phyloP scores from a whole-genome alignment of 2,329 filamentous ascomycete genomes.

The Venturia nashicola region DNA sequence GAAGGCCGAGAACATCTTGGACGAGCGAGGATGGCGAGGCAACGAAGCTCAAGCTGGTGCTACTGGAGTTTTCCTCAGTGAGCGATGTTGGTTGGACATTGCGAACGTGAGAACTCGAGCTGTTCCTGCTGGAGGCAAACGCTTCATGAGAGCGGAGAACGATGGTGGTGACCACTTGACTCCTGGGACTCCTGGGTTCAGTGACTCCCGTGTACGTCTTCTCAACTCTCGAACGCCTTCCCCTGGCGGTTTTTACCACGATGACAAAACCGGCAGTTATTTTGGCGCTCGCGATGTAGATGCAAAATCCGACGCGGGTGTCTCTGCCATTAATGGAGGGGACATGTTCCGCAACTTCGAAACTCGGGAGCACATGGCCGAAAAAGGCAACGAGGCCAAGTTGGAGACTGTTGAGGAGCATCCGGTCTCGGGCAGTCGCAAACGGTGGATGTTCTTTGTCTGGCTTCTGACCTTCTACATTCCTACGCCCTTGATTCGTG shows the following conservation, averaged over 20 bases:
- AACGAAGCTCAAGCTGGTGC: conserved; percentile 86
- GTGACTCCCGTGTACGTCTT: conserved; percentile 45
- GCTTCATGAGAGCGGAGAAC: conserved; percentile 27
- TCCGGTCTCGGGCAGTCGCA: conserved; percentile 64
- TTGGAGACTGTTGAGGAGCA: conserved; percentile 84
- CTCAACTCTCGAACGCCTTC: conserved; percentile 36
- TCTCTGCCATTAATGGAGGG: conserved; percentile 78
- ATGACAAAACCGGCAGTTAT: conserved; percentile 71
- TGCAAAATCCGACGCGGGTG: conserved; percentile 78
- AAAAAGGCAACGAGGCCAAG: conserved; percentile 84
- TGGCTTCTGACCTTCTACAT: conserved; percentile 77
- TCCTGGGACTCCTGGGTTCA: conserved; percentile 41
- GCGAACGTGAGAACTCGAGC: conserved; percentile 49
- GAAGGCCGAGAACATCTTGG: conserved; percentile 80
- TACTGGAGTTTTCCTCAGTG: conserved; percentile 90
- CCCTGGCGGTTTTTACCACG: conserved; percentile 50
- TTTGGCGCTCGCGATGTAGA: conserved; percentile 73
- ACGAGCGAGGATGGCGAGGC: conserved; percentile 80
- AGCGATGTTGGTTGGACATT: conserved; percentile 89
- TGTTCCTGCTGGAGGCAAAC: conserved; percentile 20
- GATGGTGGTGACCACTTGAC: conserved; percentile 47
- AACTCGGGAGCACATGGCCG: conserved; percentile 85
- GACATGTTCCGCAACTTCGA: conserved; percentile 99
- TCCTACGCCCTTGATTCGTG: conserved; percentile 70
- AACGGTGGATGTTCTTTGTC: conserved; percentile 80